Base-by-base conservation (phyloP, 495 filamentous ascomycete genomes). In the Ramalina intermedia region DNA sequence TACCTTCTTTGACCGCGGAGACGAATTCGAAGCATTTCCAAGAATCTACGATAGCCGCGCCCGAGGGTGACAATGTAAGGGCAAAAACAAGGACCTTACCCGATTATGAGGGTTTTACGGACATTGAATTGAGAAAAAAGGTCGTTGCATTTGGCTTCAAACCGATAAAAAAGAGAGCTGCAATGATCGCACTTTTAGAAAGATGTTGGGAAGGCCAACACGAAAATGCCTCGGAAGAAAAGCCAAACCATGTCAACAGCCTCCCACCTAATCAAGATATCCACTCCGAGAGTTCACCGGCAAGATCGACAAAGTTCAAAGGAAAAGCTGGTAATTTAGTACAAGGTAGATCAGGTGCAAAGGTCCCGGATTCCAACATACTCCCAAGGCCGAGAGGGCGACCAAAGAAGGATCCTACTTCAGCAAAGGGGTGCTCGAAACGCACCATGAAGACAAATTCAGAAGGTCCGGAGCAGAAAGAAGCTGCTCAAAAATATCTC, bases 111-210 rank as follows among this genome's bases (percentile, higher is more conserved):
- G 68, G 75, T 2, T 81, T 75, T 48, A 81, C 78, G 14, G 80
- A 83, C 50, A 62, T 69, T 13, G 71, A 84, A 46, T 64, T 93
- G 37, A 66, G 75, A 6, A 76, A 71, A 44, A 74, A 81, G 53
- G 61, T 90, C 36, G 56, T 71, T 4, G 67, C 69, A 0, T 87
- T 79, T 56, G 82, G 81, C 0, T 87, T 91, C 65, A 93, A 91
- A 58, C 66, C 80, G 1, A 66, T 89, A 0, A 86, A 78, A 57
- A 77, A 69, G 46, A 74, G 85, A 16, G 67, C 74, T 46, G 73
- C 76, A 11, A 87, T 85, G 83, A 81, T 91, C 29, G 66, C 75
- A 12, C 58, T 87, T 12, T 65, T 91, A 5, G 66, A 85, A 46
- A 76, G 76, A 56, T 91, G 86, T 58, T 93, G 86, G 85, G 62